Base-by-base conservation (phyloP, 768 basidiomycete genomes). In the Ramaria rubella region DNA sequence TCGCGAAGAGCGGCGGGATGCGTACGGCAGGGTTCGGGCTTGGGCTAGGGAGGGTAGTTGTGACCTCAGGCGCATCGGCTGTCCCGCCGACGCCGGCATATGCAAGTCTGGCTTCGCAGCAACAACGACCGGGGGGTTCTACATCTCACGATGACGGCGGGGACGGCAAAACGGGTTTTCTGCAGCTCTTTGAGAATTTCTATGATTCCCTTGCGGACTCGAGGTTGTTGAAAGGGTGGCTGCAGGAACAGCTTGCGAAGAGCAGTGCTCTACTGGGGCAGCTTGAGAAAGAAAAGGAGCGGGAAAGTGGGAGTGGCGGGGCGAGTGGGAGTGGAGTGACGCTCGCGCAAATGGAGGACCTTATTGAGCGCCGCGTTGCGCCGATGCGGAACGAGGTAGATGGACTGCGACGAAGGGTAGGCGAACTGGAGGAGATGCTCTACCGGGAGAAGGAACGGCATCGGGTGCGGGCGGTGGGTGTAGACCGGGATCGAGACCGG, bases 171-270 rank as follows among this genome's bases (percentile, higher is more conserved):
- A 73, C 80, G 1, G 84, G 88, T 19, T 94, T 94, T 68, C 71
- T 94, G 48, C 82, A 85, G 0, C 90, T 88, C 2, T 94, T 93
- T 61, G 87, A 86, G 64, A 69, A 78, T 51, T 93, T 94, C 69
- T 94, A 91, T 66, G 90, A 93, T 58, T 85, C 89, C 3, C 79
- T 94, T 30, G 79, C 83, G 54, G 91, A 91, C 67, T 83, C 86
- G 15, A 84, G 81, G 64, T 81, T 88, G 64, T 79, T 93, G 57
- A 90, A 91, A 70, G 64, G 67, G 34, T 90, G 89, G 85, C 75
- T 93, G 6, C 73, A 76, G 23, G 86, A 87, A 44, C 89, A 92
- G 69, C 70, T 91, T 31, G 77, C 81, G 60, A 81, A 79, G 65
- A 82, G 84, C 33, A 80, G 78, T 53, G 61, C 77, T 14, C 74